Percentiles rank a stretch among this genome's conserved stretches.
These are phyloP conservation scores for Russula vinacea DNA, from an alignment of 768 basidiomycete species.

Conservation along the genomic window DNA sequence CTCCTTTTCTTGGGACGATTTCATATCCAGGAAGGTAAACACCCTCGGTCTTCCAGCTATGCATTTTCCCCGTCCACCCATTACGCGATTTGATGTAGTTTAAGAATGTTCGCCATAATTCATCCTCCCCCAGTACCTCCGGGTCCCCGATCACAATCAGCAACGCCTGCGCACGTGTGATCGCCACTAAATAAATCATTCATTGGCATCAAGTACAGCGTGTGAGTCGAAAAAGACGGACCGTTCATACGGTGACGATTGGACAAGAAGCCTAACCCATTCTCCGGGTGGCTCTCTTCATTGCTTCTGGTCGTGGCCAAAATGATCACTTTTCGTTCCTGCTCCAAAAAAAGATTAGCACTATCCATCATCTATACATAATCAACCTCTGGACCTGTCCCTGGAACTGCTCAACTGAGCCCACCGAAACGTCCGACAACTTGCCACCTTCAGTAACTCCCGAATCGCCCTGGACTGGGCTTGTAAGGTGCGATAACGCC, in stretches of 20 bases:
- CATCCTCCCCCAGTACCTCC: slow-evolving; percentile 53
- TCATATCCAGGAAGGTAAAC: slow-evolving; percentile 6
- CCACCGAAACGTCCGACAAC: slow-evolving; percentile 35
- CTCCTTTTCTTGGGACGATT: background rate
- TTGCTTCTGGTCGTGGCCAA: slow-evolving; percentile 39
- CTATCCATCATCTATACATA: background rate
- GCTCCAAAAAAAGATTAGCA: background rate
- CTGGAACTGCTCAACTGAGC: slow-evolving; percentile 43
- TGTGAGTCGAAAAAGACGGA: slow-evolving; percentile 16
- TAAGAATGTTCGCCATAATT: slow-evolving; percentile 55
- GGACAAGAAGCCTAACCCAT: slow-evolving; percentile 39
- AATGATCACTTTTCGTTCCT: slow-evolving; percentile 42
- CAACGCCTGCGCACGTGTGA: slow-evolving; percentile 63
- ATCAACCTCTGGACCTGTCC: slow-evolving; percentile 37
- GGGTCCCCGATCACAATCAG: slow-evolving; percentile 64
- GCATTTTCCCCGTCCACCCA: slow-evolving; percentile 51
- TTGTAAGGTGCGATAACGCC: slow-evolving; percentile 42
- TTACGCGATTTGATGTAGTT: slow-evolving; percentile 50
- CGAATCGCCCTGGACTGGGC: slow-evolving; percentile 40
- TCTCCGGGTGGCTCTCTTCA: slow-evolving; percentile 31
- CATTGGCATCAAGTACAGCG: background rate
- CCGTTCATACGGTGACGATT: slow-evolving; percentile 42
- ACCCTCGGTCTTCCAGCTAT: slow-evolving; percentile 39
- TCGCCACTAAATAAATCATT: slow-evolving; percentile 45
- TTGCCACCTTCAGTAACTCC: slow-evolving; percentile 28